phyloP scores from a whole-genome alignment of 2,329 filamentous ascomycete species.

The Fonsecaea monophora region DNA sequence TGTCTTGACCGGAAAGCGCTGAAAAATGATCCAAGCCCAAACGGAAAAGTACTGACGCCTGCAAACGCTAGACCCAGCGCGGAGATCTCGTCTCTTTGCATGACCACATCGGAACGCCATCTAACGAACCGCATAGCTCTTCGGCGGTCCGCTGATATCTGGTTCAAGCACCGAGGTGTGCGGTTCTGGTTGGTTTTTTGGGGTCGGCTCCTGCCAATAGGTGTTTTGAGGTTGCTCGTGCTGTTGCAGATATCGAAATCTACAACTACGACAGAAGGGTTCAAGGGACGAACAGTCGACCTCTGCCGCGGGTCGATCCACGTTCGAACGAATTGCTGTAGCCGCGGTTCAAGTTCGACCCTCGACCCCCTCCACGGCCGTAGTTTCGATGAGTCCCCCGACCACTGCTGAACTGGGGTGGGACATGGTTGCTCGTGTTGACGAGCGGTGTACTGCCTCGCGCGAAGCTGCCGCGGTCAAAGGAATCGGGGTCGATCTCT shows the following conservation, averaged over 20 bases:
- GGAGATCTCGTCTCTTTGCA: constrained; percentile 2
- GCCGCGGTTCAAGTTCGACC: constrained; percentile 30
- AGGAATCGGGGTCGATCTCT: constrained; percentile 57
- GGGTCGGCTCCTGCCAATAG: constrained; percentile 13
- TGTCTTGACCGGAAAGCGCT: constrained; percentile 15
- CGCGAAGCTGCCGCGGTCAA: constrained; percentile 48
- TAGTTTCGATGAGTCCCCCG: constrained; percentile 27
- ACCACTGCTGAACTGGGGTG: constrained; percentile 22
- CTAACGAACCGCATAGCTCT: constrained; percentile 2
- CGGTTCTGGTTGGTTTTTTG: background rate
- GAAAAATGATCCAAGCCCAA: constrained; percentile 22
- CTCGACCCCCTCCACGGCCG: constrained; percentile 28
- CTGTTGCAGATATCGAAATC: constrained; percentile 19
- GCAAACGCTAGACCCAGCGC: constrained; percentile 3
- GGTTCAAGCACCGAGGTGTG: constrained; percentile 3
- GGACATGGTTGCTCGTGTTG: constrained; percentile 33
- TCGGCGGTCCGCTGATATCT: background rate
- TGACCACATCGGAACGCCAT: constrained; percentile 4
- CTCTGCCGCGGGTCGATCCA: constrained; percentile 38
- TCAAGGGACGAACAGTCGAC: constrained; percentile 41
- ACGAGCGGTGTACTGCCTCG: constrained; percentile 39
- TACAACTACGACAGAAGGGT: constrained; percentile 10
- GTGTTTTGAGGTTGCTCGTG: constrained; percentile 17
- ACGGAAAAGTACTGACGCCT: constrained; percentile 24
- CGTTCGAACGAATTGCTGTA: constrained; percentile 35